phyloP scores from a whole-genome alignment of 768 basidiomycete species.

The Fibroporia radiculosa region DNA sequence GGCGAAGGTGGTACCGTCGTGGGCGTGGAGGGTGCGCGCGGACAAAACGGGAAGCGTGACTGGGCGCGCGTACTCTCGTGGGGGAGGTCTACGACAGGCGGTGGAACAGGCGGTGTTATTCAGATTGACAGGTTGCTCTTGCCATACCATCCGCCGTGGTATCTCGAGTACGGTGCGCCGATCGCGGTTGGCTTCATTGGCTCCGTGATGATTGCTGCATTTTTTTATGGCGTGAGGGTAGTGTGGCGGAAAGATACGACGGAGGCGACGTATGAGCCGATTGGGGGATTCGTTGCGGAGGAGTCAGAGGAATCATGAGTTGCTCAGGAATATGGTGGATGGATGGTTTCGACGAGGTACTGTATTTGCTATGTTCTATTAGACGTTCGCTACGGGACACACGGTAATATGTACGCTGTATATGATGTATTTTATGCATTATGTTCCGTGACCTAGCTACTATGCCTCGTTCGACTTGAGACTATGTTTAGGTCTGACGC shows the following conservation, averaged over 20 bases:
- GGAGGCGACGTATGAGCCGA: constrained; percentile 85
- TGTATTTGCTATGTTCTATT: neutral
- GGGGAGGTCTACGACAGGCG: constrained; percentile 70
- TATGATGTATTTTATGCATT: constrained; percentile 10
- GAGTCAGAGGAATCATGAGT: constrained; percentile 30
- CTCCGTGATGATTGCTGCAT: constrained; percentile 49
- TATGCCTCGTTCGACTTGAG: no score
- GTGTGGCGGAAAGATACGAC: constrained; percentile 71
- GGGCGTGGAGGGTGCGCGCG: constrained; percentile 67
- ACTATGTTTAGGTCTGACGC: no score
- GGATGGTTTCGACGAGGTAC: neutral
- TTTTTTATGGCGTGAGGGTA: constrained; percentile 65
- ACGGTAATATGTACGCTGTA: constrained; percentile 14
- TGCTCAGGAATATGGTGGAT: no score
- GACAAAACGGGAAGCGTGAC: constrained; percentile 52
- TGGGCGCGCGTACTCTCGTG: constrained; percentile 61
- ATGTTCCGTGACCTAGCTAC: no score
- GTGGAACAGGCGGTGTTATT: constrained; percentile 80
- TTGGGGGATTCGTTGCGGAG: constrained; percentile 68
- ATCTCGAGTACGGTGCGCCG: constrained; percentile 67
- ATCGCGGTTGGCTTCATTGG: constrained; percentile 53
- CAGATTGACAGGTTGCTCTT: constrained; percentile 76
- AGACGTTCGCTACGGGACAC: neutral
- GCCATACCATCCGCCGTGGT: constrained; percentile 87
- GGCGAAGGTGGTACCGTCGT: constrained; percentile 42